A percentile compares a stretch with the other conserved stretches of the same genome.
Conservation (phyloP, 164 flowering plant genomes). For the Umbilicus rupestris region DNA sequence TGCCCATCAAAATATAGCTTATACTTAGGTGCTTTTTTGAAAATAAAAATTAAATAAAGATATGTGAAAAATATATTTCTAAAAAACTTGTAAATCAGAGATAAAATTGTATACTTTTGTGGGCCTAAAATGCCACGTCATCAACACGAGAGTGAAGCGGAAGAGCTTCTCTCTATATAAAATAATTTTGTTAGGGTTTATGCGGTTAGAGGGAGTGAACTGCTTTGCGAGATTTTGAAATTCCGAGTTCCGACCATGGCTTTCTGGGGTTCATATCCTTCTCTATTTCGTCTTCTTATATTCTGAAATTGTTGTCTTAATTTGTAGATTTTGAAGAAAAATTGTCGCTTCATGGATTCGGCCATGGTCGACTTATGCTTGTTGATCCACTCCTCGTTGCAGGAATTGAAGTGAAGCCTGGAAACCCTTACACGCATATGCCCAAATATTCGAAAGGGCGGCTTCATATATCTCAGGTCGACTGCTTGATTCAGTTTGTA, state of each 20-base stretch:
- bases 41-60: too few species aligned
- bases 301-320: background rate
- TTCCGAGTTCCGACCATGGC: slow-evolving; percentile 23
- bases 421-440: slow-evolving; percentile 33
- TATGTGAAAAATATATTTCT: too few species aligned
- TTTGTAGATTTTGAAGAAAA: background rate
- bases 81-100: too few species aligned
- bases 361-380: background rate
- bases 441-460: slow-evolving; percentile 18
- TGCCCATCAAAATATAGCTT: too few species aligned
- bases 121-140: too few species aligned
- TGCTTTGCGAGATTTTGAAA: background rate
- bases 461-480: slow-evolving; percentile 39
- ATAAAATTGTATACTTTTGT: too few species aligned
- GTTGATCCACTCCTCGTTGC: background rate
- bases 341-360: background rate
- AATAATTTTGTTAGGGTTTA: slow-evolving; percentile 1
- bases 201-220: too few species aligned
- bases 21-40: too few species aligned
- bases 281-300: background rate
- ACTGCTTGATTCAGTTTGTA: background rate
- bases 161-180: too few species aligned
- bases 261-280: slow-evolving; percentile 24
- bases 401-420: slow-evolving; percentile 56
- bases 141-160: too few species aligned